A percentile compares a stretch with the other conserved stretches of the same genome.
phyloP scores from a whole-genome alignment of 331 rosid genomes.

The Quercus tomentella region DNA sequence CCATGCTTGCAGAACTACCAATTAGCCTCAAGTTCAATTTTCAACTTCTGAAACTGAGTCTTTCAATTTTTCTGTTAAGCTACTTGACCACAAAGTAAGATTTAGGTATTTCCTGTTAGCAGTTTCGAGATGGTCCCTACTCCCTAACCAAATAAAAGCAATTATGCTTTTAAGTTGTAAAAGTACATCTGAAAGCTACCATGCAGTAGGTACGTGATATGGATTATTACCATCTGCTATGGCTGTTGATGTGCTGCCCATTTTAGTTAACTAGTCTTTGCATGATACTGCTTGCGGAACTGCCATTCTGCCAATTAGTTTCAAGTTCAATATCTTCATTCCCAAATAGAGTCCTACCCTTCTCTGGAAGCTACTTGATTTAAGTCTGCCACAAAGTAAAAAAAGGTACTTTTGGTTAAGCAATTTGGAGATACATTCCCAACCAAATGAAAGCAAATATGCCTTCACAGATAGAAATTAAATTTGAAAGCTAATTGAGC shows the following conservation, averaged over 20 bases:
- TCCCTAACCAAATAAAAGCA: neutral
- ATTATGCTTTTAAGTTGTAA: neutral
- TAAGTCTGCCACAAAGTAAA: too few species aligned
- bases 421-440: too few species aligned
- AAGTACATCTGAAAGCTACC: neutral
- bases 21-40: neutral
- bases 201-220: neutral
- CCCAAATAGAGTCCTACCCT: too few species aligned
- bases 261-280: neutral
- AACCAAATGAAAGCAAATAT: too few species aligned
- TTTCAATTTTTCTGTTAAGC: neutral
- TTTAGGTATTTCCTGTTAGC: neutral
- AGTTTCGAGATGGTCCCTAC: neutral
- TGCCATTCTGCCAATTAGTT: too few species aligned
- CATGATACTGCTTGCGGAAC: too few species aligned
- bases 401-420: too few species aligned
- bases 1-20: too few species aligned
- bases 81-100: neutral
- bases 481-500: too few species aligned
- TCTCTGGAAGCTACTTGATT: too few species aligned
- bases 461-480: too few species aligned
- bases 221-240: neutral
- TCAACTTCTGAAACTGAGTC: neutral
- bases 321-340: too few species aligned
- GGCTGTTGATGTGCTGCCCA: neutral